Evolutionary conservation across 148 eudicot genomes (phyloP).

Genomic region (Drosera capensis): DNA sequence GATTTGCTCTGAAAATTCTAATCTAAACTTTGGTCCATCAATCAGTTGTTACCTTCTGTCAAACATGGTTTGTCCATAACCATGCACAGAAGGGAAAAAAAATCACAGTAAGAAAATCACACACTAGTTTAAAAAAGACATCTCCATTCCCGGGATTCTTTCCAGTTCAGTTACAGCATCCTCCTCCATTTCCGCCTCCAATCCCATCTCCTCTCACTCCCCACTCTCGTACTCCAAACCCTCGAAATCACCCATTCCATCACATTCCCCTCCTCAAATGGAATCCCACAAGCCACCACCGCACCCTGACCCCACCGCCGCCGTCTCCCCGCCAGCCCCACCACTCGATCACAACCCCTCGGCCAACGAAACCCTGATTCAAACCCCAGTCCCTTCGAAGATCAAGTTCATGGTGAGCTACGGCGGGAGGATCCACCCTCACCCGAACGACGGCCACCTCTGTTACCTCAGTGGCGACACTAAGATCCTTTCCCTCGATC

Average conservation of each 20-base stretch:
- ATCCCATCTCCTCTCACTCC: not conserved
- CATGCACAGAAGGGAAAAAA: too few species aligned
- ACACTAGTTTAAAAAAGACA: too few species aligned
- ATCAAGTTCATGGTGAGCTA: constrained; percentile 76
- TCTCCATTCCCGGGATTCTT: too few species aligned
- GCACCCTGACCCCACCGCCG: constrained; percentile 59
- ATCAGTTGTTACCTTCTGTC: too few species aligned
- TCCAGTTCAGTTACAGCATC: too few species aligned
- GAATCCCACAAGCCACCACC: constrained; percentile 82
- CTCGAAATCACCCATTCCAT: not conserved
- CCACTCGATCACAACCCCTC: constrained; percentile 26
- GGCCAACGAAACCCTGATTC: constrained; percentile 6
- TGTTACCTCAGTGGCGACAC: constrained; percentile 80
- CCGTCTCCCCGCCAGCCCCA: constrained; percentile 17
- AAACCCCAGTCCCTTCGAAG: too few species aligned
- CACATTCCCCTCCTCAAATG: constrained; percentile 20
- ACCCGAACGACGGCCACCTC: constrained; percentile 59
- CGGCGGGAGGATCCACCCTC: constrained; percentile 66
- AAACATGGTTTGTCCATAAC: too few species aligned
- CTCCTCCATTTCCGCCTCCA: not conserved
- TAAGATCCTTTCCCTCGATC: constrained; percentile 64
- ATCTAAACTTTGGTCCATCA: too few species aligned
- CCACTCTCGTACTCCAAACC: not conserved
- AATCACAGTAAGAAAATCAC: too few species aligned
- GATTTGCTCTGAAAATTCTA: too few species aligned